Percentiles rank a stretch among this genome's conserved stretches.
These are phyloP conservation scores for Trichodelitschia bisporula DNA, from an alignment of 495 filamentous ascomycete species.

Conservation along the genomic window DNA sequence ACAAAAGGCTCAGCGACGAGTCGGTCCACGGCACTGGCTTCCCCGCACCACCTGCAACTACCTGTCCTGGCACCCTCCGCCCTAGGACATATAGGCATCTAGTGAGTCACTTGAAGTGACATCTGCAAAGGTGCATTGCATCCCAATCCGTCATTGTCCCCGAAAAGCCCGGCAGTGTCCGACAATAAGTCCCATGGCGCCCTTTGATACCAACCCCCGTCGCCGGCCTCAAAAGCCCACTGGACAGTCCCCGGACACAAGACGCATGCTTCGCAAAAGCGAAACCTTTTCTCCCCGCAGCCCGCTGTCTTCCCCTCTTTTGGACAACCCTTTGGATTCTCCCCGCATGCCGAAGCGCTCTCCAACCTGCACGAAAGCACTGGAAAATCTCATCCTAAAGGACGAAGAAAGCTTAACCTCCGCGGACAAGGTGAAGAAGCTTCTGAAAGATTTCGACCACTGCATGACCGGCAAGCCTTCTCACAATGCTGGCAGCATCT, in stretches of 20 bases:
- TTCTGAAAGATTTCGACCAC: slow-evolving; percentile 14
- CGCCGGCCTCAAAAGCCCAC: slow-evolving; percentile 2
- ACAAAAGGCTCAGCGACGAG: no score
- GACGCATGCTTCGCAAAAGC: slow-evolving; percentile 26
- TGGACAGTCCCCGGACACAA: slow-evolving; percentile 2
- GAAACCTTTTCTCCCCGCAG: slow-evolving; percentile 34
- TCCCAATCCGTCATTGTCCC: no score
- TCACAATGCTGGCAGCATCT: slow-evolving; percentile 6
- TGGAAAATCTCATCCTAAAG: slow-evolving; percentile 13
- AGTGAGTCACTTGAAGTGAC: no score
- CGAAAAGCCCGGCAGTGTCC: no score
- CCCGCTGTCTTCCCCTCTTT: slow-evolving; percentile 16
- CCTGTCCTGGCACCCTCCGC: no score
- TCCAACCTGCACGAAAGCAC: slow-evolving; percentile 32
- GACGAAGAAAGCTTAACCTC: slow-evolving; percentile 11
- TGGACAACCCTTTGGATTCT: slow-evolving; percentile 19
- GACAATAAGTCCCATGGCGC: no score
- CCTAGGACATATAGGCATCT: no score
- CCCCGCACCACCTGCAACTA: no score
- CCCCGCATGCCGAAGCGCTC: slow-evolving; percentile 31
- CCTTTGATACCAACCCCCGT: no score
- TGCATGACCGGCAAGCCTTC: slow-evolving; percentile 10
- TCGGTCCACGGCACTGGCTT: no score
- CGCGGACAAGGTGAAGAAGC: not conserved
- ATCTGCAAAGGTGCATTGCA: no score